phyloP scores from a whole-genome alignment of 2,329 filamentous ascomycete genomes.

The Apiospora malaysiana region DNA sequence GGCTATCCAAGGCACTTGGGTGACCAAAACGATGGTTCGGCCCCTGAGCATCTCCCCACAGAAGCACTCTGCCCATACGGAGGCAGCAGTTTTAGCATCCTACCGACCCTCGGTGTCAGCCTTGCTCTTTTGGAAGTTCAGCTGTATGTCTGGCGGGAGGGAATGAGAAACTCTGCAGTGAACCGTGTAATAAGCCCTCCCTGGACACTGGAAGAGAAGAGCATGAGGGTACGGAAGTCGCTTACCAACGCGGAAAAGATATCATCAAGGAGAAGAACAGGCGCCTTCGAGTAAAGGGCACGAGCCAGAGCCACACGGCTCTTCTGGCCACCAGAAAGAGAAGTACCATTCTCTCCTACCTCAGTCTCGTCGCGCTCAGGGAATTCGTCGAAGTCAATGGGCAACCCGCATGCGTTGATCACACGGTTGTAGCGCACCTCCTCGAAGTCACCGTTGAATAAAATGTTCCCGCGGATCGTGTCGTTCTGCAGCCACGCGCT shows the following conservation, averaged over 20 bases:
- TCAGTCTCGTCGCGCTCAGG: constrained; percentile 56
- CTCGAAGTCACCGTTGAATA: constrained; percentile 60
- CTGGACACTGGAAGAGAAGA: not conserved
- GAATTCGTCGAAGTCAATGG: constrained; percentile 57
- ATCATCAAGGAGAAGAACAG: constrained; percentile 63
- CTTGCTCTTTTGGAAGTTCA: not conserved
- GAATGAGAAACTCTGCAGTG: not conserved
- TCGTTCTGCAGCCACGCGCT: constrained; percentile 64
- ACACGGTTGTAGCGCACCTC: constrained; percentile 59
- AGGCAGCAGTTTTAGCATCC: constrained; percentile 62
- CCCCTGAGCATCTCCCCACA: constrained; percentile 59
- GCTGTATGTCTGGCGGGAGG: not conserved
- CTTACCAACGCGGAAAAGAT: constrained; percentile 59
- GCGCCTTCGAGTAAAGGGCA: constrained; percentile 61
- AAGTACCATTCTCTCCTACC: constrained; percentile 61
- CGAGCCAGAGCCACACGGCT: constrained; percentile 62
- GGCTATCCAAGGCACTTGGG: constrained; percentile 60
- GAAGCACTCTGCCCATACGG: constrained; percentile 63
- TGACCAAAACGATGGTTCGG: constrained; percentile 62
- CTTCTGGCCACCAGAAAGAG: constrained; percentile 62
- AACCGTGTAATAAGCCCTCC: not conserved
- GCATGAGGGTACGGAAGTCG: not conserved
- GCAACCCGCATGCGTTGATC: constrained; percentile 60
- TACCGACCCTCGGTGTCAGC: not conserved
- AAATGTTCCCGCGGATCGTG: constrained; percentile 59